Evolutionary conservation across 2,329 filamentous ascomycete genomes (phyloP).

Genomic region (Fonsecaea erecta): DNA sequence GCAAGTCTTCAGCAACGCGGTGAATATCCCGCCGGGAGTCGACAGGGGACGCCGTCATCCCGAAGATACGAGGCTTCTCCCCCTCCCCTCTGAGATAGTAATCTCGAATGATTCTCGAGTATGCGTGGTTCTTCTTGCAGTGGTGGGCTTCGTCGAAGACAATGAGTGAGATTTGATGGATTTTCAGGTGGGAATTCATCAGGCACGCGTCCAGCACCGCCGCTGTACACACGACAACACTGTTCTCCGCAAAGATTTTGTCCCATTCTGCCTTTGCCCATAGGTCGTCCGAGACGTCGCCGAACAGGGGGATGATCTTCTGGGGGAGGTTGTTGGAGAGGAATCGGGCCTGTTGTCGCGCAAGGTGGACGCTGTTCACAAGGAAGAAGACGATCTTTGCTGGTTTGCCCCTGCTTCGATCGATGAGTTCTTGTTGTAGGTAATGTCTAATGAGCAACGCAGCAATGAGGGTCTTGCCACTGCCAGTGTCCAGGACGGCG

Average conservation of each 20-base stretch:
- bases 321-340: conserved; percentile 80
- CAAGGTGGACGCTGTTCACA: conserved; percentile 73
- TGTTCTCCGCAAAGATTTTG: conserved; percentile 65
- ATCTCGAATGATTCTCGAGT: conserved; percentile 85
- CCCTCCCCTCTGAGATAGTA: conserved; percentile 66
- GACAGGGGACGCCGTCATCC: conserved; percentile 96
- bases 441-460: conserved; percentile 78
- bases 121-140: conserved; percentile 90
- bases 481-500: conserved; percentile 72
- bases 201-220: conserved; percentile 82
- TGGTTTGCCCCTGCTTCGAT: conserved; percentile 63
- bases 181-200: conserved; percentile 75
- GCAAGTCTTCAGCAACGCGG: conserved; percentile 70
- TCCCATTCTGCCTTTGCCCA: conserved; percentile 64
- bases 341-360: conserved; percentile 86
- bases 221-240: conserved; percentile 90
- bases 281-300: conserved; percentile 66
- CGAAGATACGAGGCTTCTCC: conserved; percentile 76
- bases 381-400: conserved; percentile 82
- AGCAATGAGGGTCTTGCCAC: conserved; percentile 95
- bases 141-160: conserved; percentile 98
- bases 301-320: conserved; percentile 73
- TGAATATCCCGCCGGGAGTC: conserved; percentile 77
- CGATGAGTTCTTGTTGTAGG: conserved; percentile 76
- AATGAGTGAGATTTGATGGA: conserved; percentile 83